Evolutionary conservation across 257 asterid species (phyloP).

Genomic region (Plantago elongata): DNA sequence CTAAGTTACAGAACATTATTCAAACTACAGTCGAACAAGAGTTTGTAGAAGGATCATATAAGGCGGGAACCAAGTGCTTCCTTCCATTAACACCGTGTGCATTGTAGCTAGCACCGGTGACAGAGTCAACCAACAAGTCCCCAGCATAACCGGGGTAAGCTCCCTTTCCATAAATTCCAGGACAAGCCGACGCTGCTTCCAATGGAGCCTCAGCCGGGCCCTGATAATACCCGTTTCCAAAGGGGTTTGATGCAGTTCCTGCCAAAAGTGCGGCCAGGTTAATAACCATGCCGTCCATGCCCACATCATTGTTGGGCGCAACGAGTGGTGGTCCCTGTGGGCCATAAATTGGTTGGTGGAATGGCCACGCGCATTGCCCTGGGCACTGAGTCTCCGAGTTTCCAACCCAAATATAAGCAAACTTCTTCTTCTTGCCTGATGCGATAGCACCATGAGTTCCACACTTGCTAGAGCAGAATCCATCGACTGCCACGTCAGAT

Average conservation of each 20-base stretch:
- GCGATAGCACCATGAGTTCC: constrained; percentile 27
- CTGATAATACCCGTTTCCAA: constrained; percentile 46
- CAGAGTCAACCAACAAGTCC: constrained; percentile 30
- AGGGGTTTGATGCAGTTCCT: constrained; percentile 44
- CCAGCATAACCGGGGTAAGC: constrained; percentile 58
- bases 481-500: constrained; percentile 33
- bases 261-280: constrained; percentile 41
- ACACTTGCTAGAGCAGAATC: constrained; percentile 36
- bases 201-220: constrained; percentile 41
- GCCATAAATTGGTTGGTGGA: constrained; percentile 51
- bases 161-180: constrained; percentile 43
- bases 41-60: constrained; percentile 36
- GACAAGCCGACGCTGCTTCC: constrained; percentile 52
- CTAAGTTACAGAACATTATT: neutral
- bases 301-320: constrained; percentile 54
- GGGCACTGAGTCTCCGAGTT: constrained; percentile 42
- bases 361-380: constrained; percentile 48
- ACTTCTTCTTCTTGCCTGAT: neutral
- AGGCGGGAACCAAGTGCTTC: constrained; percentile 39
- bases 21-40: constrained; percentile 37
- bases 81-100: constrained; percentile 40
- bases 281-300: constrained; percentile 45
- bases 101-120: constrained; percentile 52
- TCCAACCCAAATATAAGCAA: constrained; percentile 44
- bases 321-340: constrained; percentile 41